Evolutionary conservation across 257 asterid species (phyloP).

Genomic region (Verbascum thapsus): DNA sequence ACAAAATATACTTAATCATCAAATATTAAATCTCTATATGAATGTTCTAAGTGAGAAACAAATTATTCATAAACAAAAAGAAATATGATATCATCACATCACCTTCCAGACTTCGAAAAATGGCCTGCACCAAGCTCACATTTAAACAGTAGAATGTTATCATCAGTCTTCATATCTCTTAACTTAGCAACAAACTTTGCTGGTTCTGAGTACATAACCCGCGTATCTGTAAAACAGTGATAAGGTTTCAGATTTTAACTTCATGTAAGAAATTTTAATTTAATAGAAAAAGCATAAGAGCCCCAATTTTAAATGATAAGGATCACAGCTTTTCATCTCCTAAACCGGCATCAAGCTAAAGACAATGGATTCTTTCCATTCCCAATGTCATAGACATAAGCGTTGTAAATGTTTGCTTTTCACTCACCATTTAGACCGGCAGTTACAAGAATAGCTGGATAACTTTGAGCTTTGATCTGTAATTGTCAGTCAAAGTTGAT

Average conservation of each 20-base stretch:
- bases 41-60: neutral
- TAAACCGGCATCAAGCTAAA: constrained; percentile 8
- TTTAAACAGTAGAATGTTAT: constrained; percentile 70
- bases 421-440: constrained; percentile 91
- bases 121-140: constrained; percentile 97
- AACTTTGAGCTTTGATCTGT: constrained; percentile 72
- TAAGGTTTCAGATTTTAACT: constrained; percentile 14
- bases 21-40: neutral
- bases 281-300: neutral
- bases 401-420: constrained; percentile 17
- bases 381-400: constrained; percentile 7
- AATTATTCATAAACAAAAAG: constrained; percentile 17
- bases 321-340: no score
- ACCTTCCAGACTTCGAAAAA: constrained; percentile 97
- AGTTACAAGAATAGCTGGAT: constrained; percentile 85
- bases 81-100: constrained; percentile 39
- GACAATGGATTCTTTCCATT: neutral
- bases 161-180: constrained; percentile 82
- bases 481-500: constrained; percentile 27
- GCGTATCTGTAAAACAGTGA: constrained; percentile 57
- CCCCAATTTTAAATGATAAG: no score
- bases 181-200: constrained; percentile 92
- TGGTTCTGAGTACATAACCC: constrained; percentile 90
- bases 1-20: neutral
- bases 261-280: neutral